Evolutionary conservation across 2,329 filamentous ascomycete genomes (phyloP).

Genomic region (Thermoascus crustaceus): DNA sequence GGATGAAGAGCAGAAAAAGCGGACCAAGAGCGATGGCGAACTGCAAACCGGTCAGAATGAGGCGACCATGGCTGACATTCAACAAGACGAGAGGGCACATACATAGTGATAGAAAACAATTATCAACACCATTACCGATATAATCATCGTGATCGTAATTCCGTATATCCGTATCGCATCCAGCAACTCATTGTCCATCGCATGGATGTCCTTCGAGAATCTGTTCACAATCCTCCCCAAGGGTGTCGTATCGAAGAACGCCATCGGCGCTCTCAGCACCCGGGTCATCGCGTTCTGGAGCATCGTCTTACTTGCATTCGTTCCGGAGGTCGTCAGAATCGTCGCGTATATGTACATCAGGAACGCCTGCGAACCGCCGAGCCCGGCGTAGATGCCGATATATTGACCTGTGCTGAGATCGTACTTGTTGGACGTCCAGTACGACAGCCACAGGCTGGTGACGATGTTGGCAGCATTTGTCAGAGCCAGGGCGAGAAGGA

Average conservation of each 20-base stretch:
- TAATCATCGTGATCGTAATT: constrained; percentile 72
- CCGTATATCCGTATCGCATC: constrained; percentile 92
- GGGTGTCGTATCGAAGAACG: constrained; percentile 95
- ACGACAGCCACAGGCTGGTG: constrained; percentile 87
- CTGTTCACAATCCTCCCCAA: constrained; percentile 92
- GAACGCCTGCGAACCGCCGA: constrained; percentile 63
- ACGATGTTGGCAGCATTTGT: constrained; percentile 78
- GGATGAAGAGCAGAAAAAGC: constrained; percentile 67
- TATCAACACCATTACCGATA: constrained; percentile 78
- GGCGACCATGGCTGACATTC: not conserved
- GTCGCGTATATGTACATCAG: constrained; percentile 77
- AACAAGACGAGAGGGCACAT: constrained; percentile 11
- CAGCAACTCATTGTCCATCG: constrained; percentile 88
- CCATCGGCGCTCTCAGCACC: constrained; percentile 64
- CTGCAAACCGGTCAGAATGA: constrained; percentile 14
- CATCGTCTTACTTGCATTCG: constrained; percentile 72
- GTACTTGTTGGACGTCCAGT: constrained; percentile 80
- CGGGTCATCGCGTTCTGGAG: constrained; percentile 69
- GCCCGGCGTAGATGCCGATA: constrained; percentile 59
- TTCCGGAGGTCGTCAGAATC: constrained; percentile 68
- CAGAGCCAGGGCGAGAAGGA: constrained; percentile 58
- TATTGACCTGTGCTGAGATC: constrained; percentile 58
- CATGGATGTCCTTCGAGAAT: constrained; percentile 90
- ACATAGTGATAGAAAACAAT: constrained; percentile 88
- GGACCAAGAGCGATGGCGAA: constrained; percentile 64